Evolutionary conservation across 2,329 filamentous ascomycete genomes (phyloP), one percentile per base, ranked within the genome.

Genomic region (Ascochyta clinopodiicola): DNA sequence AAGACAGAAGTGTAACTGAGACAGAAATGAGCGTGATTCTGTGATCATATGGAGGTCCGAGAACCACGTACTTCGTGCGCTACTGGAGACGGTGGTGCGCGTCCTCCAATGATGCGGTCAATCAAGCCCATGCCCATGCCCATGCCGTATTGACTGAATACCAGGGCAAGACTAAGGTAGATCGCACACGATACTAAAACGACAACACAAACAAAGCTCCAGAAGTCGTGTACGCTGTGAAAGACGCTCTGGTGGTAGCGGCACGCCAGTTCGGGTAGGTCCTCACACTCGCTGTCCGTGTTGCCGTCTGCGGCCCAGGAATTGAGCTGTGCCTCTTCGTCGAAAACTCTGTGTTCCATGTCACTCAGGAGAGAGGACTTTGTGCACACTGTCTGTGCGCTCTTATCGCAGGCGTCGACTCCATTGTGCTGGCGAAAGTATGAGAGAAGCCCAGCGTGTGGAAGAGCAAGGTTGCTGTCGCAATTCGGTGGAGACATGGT

Each of bases 1-100:
- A 22, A 66, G 61, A 25, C 67, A 69, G 21, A 69, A 66, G 15
- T 57, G 51, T 44, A 69, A 57, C 67, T 69, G 12, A 19, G 6
- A 22, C 1, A 25, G 5, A 19, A 5, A 13, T 43, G 2, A 35
- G 32, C 15, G 27, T 6, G 4, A 2, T 4, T 22, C 1, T 24
- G 29, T 25, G 2, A 35, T 3, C 3, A 13, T 25, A 3, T 6
- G 6, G 6, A 24, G 13, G 22, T 22, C 10, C 22, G n/a, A 12
- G 13, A 7, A 2, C 25, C 6, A 34, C 43, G n/a, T 24, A 44
- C 43, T 10, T 44, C n/a, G 32, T 17, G 39, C 5, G 29, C 44
- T 39, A 38, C 44, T 31, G 39, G n/a, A 17, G 39, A 40, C 12
- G 48, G 35, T 13, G 51, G 48, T 12, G 24, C 21, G 31, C 25